A percentile compares a stretch with the other conserved stretches of the same genome.
Conservation (phyloP, 805 yeast genomes). For the Myxozyma neotropica region DNA sequence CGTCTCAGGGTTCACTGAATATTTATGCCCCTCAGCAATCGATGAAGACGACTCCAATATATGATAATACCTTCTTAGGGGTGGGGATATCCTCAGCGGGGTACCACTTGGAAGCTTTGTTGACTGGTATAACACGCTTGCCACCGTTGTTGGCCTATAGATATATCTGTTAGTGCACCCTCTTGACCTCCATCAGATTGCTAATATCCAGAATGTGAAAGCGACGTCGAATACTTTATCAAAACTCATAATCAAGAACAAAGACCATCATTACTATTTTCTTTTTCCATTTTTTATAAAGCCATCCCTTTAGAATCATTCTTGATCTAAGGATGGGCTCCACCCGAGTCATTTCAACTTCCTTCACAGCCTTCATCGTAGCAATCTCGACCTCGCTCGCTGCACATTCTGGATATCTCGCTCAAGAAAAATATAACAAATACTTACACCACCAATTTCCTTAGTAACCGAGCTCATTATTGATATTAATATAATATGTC, state of each 20-base stretch:
- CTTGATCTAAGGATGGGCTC: too few relatives aligned
- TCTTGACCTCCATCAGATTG: neutral
- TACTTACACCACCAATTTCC: slow-evolving; percentile 42
- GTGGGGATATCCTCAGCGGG: slow-evolving; percentile 88
- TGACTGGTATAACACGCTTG: slow-evolving; percentile 42
- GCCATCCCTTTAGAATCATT: too few relatives aligned
- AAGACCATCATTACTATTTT: too few relatives aligned
- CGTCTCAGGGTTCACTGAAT: too few relatives aligned
- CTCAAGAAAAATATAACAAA: neutral
- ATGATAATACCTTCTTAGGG: slow-evolving; percentile 59
- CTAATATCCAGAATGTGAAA: neutral
- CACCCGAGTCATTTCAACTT: neutral
- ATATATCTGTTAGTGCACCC: neutral
- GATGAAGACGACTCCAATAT: slow-evolving; percentile 22
- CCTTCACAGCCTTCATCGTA: neutral
- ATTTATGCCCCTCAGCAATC: neutral
- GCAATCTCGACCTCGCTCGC: neutral
- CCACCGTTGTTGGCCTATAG: slow-evolving; percentile 44
- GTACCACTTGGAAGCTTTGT: slow-evolving; percentile 87
- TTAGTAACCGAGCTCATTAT: slow-evolving; percentile 43
- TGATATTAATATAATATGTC: slow-evolving; percentile 1
- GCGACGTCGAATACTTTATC: too few relatives aligned
- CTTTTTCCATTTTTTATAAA: too few relatives aligned
- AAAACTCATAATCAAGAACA: too few relatives aligned
- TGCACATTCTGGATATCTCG: neutral